Base-by-base conservation (phyloP, 768 basidiomycete genomes). In the Galerina marginata region DNA sequence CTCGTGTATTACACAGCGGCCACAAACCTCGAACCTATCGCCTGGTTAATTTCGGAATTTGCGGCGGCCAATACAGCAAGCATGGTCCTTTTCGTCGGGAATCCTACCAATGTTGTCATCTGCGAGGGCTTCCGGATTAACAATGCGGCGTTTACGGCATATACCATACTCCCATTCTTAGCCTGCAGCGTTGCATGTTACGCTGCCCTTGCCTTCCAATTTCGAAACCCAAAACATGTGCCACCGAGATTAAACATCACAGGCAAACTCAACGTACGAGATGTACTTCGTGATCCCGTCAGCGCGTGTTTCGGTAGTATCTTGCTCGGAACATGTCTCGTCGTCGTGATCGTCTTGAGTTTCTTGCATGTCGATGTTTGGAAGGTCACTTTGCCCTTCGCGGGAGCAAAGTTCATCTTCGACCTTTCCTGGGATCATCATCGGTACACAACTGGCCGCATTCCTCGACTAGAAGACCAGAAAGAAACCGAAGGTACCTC, bases 21-120 rank as follows among this genome's bases (percentile, higher is more conserved):
- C 9, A 83, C 88, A 2, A 81, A 72, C 44, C 74, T 87, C 23
- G 59, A 86, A 29, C 85, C 87, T 0, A 76, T 77, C 3, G 79
- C 90, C 1, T 91, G 90, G 90, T 76, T 92, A 44, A 89, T 90
- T 60, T 81, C 88, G 10, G 88, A 91, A 61, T 92, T 92, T 65
- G 86, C 89, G 0, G 89, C 88, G 0, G 92, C 90, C 3, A 94
- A 93, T 71, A 90, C 91, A 9, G 90, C 87, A 7, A 87, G 84
- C 63, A 86, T 88, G 83, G 84, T 85, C 23, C 70, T 88, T 0
- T 93, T 97, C 50, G 89, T 94, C 2, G 91, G 91, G 0, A 99
- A 98, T 69, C 94, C 93, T 2, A 99, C 96, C 1, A 99, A 98
- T 68, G 88, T 97, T 20, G 91, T 99, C 48, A 86, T 97, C 23